A percentile compares a stretch with the other conserved stretches of the same genome.
These are phyloP conservation scores for Starmerella apis DNA, from an alignment of 805 yeast species.

Conservation along the genomic window DNA sequence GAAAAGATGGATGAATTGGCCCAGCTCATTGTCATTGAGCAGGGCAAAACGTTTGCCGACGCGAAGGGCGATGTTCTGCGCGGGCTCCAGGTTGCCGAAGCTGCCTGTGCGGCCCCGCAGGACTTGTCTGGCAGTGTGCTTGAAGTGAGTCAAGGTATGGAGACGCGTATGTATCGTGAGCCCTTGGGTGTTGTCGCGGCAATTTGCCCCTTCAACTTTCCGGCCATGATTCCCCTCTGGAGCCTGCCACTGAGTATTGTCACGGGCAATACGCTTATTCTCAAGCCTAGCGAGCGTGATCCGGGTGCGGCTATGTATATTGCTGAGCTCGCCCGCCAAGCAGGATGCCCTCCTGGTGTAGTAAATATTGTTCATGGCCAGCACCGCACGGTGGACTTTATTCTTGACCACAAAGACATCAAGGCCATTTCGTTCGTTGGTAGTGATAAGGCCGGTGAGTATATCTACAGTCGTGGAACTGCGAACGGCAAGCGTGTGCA, in stretches of 20 bases:
- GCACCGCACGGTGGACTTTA: conserved; percentile 59
- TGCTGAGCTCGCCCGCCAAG: conserved; percentile 60
- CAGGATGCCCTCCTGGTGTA: conserved; percentile 68
- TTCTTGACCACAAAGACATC: conserved; percentile 61
- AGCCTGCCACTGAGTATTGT: conserved; percentile 51
- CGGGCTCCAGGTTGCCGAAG: conserved; percentile 71
- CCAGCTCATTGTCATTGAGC: conserved; percentile 53
- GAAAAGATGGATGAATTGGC: conserved; percentile 61
- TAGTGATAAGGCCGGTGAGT: conserved; percentile 66
- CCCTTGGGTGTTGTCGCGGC: conserved; percentile 70
- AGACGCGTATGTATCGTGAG: conserved; percentile 59
- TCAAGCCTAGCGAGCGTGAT: conserved; percentile 63
- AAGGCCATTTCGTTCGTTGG: conserved; percentile 73
- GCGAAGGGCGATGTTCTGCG: conserved; percentile 67
- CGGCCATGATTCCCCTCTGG: conserved; percentile 74
- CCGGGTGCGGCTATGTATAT: conserved; percentile 73
- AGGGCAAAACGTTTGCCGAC: conserved; percentile 66
- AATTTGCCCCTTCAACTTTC: conserved; percentile 73
- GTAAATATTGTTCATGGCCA: conserved; percentile 64
- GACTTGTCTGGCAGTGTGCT: conserved; percentile 53
- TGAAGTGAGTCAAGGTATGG: conserved; percentile 66
- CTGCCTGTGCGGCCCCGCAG: conserved; percentile 52
- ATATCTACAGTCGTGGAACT: conserved; percentile 56
- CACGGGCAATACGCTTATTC: conserved; percentile 63
- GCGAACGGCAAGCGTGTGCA: conserved; percentile 65